Evolutionary conservation across 257 asterid genomes (phyloP).

Genomic region (Thymus mandschuricus): DNA sequence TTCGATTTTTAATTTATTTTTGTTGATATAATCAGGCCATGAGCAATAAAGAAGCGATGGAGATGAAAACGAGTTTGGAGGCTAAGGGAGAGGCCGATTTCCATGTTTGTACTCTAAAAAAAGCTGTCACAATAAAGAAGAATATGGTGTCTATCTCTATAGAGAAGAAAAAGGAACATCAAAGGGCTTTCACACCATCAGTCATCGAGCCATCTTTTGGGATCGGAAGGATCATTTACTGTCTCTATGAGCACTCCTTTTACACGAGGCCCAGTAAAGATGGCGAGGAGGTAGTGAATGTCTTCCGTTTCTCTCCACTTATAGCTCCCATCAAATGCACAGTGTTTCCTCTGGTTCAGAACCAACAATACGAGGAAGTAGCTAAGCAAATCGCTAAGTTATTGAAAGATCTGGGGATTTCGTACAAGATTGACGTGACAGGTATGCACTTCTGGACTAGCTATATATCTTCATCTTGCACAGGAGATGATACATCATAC

Average conservation of each 20-base stretch:
- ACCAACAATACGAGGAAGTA: slow-evolving; percentile 57
- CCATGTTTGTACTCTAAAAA: slow-evolving; percentile 59
- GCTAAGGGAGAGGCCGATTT: slow-evolving; percentile 66
- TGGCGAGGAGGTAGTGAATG: slow-evolving; percentile 74
- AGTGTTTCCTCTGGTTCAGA: slow-evolving; percentile 78
- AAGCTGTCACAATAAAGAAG: slow-evolving; percentile 56
- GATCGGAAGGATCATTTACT: slow-evolving; percentile 74
- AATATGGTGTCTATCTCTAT: slow-evolving; percentile 65
- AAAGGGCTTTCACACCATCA: slow-evolving; percentile 77
- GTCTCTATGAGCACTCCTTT: slow-evolving; percentile 77
- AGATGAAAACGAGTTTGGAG: slow-evolving; percentile 59
- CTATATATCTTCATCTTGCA: not conserved
- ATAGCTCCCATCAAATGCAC: slow-evolving; percentile 88
- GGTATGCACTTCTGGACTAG: slow-evolving; percentile 40
- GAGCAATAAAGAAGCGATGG: slow-evolving; percentile 65
- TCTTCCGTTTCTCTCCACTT: slow-evolving; percentile 66
- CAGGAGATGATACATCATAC: no score
- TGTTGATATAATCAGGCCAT: slow-evolving; percentile 50
- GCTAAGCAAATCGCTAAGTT: slow-evolving; percentile 58
- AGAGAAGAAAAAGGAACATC: slow-evolving; percentile 71
- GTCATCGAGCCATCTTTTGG: slow-evolving; percentile 91
- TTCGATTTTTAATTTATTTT: not conserved
- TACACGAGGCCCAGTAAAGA: slow-evolving; percentile 66
- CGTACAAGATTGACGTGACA: slow-evolving; percentile 77
- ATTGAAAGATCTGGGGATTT: slow-evolving; percentile 56